Conservation (phyloP, 805 yeast genomes). For the Monosporozyma siamensis region DNA sequence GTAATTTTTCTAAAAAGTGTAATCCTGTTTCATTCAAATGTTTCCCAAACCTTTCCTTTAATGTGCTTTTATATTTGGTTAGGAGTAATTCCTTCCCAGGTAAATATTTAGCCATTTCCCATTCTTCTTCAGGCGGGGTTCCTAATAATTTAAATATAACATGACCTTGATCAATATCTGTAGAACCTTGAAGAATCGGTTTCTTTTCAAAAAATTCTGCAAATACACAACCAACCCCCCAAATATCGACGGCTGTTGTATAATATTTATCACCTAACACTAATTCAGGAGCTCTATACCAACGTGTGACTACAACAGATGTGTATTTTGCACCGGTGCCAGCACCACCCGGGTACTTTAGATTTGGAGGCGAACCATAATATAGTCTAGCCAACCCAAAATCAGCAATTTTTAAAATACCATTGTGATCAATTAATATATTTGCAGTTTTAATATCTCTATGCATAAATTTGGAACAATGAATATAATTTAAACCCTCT, state of each 20-base stretch:
- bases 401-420: slow-evolving; percentile 83
- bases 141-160: slow-evolving; percentile 76
- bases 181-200: slow-evolving; percentile 78
- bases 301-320: slow-evolving; percentile 82
- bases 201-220: slow-evolving; percentile 77
- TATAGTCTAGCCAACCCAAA: slow-evolving; percentile 84
- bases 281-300: slow-evolving; percentile 96
- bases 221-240: slow-evolving; percentile 96
- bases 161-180: slow-evolving; percentile 83
- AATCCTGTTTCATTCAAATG: slow-evolving; percentile 37
- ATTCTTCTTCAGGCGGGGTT: slow-evolving; percentile 50
- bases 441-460: slow-evolving; percentile 97
- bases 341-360: slow-evolving; percentile 38
- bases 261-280: slow-evolving; percentile 76
- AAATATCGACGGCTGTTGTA: slow-evolving; percentile 91
- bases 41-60: slow-evolving; percentile 41
- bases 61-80: slow-evolving; percentile 30
- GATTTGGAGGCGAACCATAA: slow-evolving; percentile 50
- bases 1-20: slow-evolving; percentile 48
- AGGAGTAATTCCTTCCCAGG: slow-evolving; percentile 40
- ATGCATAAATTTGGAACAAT: slow-evolving; percentile 48
- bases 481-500: slow-evolving; percentile 74
- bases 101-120: slow-evolving; percentile 53
- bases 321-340: slow-evolving; percentile 38
- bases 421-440: slow-evolving; percentile 65